Evolutionary conservation across 805 yeast genomes (phyloP).

Genomic region (Candida boidinii): DNA sequence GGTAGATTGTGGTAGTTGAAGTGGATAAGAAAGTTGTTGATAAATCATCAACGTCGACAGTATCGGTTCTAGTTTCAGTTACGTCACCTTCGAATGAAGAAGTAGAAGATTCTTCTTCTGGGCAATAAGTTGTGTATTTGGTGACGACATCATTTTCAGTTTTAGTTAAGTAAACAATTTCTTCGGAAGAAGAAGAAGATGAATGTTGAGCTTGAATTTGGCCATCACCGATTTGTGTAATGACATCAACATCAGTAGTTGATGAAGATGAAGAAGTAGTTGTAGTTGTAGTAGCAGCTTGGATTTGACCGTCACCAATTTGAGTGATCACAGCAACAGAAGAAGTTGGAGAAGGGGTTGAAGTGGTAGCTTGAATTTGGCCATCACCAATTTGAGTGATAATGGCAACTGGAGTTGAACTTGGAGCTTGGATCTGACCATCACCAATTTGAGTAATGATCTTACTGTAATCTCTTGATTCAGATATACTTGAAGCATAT

Average conservation of each 20-base stretch:
- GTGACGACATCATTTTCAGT: not conserved
- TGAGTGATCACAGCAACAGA: conserved; percentile 29
- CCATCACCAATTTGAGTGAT: conserved; percentile 43
- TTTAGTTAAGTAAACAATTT: not conserved
- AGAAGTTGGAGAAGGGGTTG: conserved; percentile 31
- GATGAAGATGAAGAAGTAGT: conserved; percentile 21
- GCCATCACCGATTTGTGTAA: conserved; percentile 42
- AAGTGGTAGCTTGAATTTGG: conserved; percentile 26
- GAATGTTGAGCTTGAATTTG: conserved; percentile 23
- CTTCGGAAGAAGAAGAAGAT: conserved; percentile 5
- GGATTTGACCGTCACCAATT: conserved; percentile 40
- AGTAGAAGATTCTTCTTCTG: conserved; percentile 11
- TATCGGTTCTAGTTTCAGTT: too few species aligned
- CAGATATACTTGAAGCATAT: too few species aligned
- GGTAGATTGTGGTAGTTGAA: conserved; percentile 7
- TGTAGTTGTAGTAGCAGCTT: conserved; percentile 27
- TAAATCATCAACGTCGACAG: conserved; percentile 19
- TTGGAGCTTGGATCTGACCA: conserved; percentile 28
- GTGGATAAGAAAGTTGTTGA: conserved; percentile 16
- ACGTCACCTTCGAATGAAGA: too few species aligned
- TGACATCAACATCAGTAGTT: conserved; percentile 25
- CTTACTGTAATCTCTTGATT: conserved; percentile 29
- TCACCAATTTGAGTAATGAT: conserved; percentile 27
- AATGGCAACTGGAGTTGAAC: conserved; percentile 22
- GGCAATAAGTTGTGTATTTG: not conserved